These are phyloP conservation scores for Catunica adiposa DNA, from an alignment of 2,329 filamentous ascomycete species.

Conservation along the genomic window DNA sequence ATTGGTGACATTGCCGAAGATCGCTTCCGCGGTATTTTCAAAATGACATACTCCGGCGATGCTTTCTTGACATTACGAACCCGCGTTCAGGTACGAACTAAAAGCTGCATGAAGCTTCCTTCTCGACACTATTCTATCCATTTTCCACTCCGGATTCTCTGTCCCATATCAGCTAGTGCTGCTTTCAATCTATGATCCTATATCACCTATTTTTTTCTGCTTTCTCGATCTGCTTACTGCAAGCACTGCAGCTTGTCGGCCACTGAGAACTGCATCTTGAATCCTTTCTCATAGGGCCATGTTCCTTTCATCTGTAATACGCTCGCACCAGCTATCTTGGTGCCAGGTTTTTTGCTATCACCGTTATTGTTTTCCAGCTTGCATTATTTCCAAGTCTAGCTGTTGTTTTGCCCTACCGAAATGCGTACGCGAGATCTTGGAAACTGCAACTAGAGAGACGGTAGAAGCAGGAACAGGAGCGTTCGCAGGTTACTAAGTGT, in stretches of 20 bases:
- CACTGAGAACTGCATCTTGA: neutral
- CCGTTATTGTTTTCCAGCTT: no score
- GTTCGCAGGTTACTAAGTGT: neutral
- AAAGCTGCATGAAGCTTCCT: neutral
- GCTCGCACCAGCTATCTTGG: neutral
- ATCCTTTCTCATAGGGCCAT: neutral
- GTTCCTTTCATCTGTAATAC: neutral
- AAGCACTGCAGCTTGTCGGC: neutral
- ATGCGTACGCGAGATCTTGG: neutral
- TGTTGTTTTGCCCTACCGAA: neutral
- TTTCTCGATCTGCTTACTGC: neutral
- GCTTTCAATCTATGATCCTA: neutral
- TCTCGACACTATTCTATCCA: neutral
- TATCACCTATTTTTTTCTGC: neutral
- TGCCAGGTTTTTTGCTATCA: neutral
- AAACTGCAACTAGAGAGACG: neutral
- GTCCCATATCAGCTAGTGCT: neutral
- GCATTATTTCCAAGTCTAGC: neutral
- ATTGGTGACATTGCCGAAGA: slow-evolving; percentile 96
- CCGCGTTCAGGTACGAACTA: slow-evolving; percentile 59
- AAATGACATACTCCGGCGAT: slow-evolving; percentile 95
- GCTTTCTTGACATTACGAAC: slow-evolving; percentile 91
- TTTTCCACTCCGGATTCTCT: neutral
- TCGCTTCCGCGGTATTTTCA: slow-evolving; percentile 94
- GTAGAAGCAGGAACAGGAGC: slow-evolving; percentile 1